phyloP scores from a whole-genome alignment of 768 basidiomycete genomes.

The Termitomyces titanicus region DNA sequence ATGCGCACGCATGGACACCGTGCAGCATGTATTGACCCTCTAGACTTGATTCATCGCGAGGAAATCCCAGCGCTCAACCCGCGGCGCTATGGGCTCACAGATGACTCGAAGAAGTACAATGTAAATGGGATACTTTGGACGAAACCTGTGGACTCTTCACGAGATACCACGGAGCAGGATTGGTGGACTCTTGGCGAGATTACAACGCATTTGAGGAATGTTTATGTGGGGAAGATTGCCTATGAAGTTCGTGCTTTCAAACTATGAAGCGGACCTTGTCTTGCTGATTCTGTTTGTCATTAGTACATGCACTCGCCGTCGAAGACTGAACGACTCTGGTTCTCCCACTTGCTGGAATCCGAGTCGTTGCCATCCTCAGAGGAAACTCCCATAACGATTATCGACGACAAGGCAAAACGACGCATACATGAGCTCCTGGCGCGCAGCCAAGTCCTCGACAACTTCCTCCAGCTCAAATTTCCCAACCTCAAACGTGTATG shows the following conservation, averaged over 20 bases:
- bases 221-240: constrained; percentile 84
- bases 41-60: constrained; percentile 84
- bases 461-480: constrained; percentile 84
- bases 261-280: neutral
- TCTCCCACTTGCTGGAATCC: constrained; percentile 81
- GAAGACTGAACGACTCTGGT: constrained; percentile 87
- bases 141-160: constrained; percentile 32
- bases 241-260: constrained; percentile 54
- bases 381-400: constrained; percentile 26
- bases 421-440: constrained; percentile 68
- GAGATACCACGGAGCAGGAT: constrained; percentile 25
- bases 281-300: neutral
- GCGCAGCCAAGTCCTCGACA: constrained; percentile 77
- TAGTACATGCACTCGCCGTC: constrained; percentile 84
- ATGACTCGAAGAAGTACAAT: constrained; percentile 53
- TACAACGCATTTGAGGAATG: constrained; percentile 57
- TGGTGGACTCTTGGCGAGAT: constrained; percentile 74
- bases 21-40: constrained; percentile 82
- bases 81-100: constrained; percentile 66
- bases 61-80: constrained; percentile 75
- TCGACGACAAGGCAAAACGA: constrained; percentile 37
- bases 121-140: constrained; percentile 85
- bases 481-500: constrained; percentile 77
- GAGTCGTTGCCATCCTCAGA: constrained; percentile 35
- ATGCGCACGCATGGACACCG: constrained; percentile 84